Evolutionary conservation across 495 filamentous ascomycete genomes (phyloP).

Genomic region (Talaromyces nanjingensis): DNA sequence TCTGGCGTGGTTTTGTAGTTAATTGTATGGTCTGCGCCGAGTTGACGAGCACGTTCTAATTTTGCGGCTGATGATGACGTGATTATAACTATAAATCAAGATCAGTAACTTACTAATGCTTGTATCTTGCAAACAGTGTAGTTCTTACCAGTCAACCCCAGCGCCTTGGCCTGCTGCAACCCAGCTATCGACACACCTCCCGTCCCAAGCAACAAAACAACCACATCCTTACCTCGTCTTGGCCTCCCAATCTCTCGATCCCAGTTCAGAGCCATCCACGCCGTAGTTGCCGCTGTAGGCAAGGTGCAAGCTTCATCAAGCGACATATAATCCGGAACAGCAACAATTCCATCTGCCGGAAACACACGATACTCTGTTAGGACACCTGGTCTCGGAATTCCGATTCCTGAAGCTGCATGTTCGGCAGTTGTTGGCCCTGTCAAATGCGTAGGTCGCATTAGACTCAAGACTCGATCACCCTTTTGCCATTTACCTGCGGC

Average conservation of each 20-base stretch:
- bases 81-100: conserved; percentile 18
- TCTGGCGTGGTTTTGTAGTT: conserved; percentile 25
- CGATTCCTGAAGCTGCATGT: neutral
- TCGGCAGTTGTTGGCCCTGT: neutral
- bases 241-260: conserved; percentile 14
- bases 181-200: conserved; percentile 26
- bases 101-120: neutral
- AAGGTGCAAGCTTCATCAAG: conserved; percentile 24
- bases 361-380: conserved; percentile 34
- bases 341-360: conserved; percentile 16
- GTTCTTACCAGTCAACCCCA: conserved; percentile 10
- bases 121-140: neutral
- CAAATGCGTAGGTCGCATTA: neutral
- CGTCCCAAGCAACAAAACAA: conserved; percentile 28
- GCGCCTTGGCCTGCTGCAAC: conserved; percentile 19
- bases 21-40: conserved; percentile 17
- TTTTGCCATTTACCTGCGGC: neutral
- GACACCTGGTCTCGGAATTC: conserved; percentile 17
- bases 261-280: conserved; percentile 33
- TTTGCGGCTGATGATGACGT: conserved; percentile 25
- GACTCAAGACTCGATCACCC: neutral
- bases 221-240: neutral
- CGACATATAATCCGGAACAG: conserved; percentile 21
- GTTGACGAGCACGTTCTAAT: conserved; percentile 14
- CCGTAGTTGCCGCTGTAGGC: conserved; percentile 30